Evolutionary conservation across 495 filamentous ascomycete species (phyloP), one percentile per base, ranked within the genome.

Genomic region (Talaromyces liani): DNA sequence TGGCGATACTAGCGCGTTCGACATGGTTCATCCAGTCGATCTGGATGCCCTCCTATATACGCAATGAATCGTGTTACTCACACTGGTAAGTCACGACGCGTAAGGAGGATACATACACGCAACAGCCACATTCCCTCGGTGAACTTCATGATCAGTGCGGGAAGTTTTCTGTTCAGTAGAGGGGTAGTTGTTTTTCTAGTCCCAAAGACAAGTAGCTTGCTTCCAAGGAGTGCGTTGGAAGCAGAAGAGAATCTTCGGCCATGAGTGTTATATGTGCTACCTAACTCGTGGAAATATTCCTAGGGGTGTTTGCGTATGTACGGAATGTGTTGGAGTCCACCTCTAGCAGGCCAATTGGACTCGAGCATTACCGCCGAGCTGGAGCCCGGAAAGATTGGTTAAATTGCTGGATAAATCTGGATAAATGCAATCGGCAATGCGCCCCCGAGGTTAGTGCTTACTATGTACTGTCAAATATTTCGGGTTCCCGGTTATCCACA

Each of bases 1-100:
- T 67, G 54, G 77, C 66, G 41, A 75, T 60, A 20, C 62, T 64
- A 39, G 76, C 49, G 62, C 77, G 67, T 63, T 79, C 77, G n/a
- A 79, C 74, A 65, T 79, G 78, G 67, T 71, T 77, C 75, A 78
- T 78, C 77, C 77, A 79, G 60, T 79, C 77, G 47, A 79, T 79
- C 24, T 65, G 69, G 45, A 77, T 67, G 59, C 73, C 75, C 51
- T 77, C 72, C 75, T 77, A 58, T 41, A 39, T 18, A 39, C 0
- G 5, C 6, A 59, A 33, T 59, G 27, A 59, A 31, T 20, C 18
- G 16, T 18, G 45, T 18, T 59, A 3, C 18, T 9, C 57, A 39
- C 7, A 39, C 18, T 31, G 20, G 10, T 59, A 31, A 7, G 18
- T 9, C n/a, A 31, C 8, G 27, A 24, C 16, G n/a, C 6, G 24